phyloP scores from a whole-genome alignment of 2,329 filamentous ascomycete species.

The Talaromyces funiculosus region DNA sequence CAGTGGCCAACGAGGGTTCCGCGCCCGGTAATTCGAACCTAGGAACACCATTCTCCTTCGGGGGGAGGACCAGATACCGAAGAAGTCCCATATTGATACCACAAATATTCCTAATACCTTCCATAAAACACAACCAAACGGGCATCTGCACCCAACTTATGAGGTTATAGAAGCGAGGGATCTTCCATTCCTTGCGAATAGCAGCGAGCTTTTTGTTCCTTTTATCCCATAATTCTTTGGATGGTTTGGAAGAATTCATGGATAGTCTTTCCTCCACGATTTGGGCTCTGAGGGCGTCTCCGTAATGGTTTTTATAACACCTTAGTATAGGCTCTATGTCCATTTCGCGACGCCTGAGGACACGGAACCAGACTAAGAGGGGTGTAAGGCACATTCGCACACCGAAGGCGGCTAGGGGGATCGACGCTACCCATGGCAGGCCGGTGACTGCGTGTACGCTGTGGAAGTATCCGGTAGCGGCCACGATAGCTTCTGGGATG shows the following conservation, averaged over 20 bases:
- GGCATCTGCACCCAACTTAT: conserved; percentile 37
- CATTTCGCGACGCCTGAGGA: conserved; percentile 36
- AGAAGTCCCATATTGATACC: conserved; percentile 39
- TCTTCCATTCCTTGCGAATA: conserved; percentile 31
- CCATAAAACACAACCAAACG: conserved; percentile 44
- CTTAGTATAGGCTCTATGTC: conserved; percentile 39
- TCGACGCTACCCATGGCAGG: conserved; percentile 50
- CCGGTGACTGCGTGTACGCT: conserved; percentile 46
- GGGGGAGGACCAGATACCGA: conserved; percentile 29
- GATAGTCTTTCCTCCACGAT: conserved; percentile 1
- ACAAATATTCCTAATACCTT: conserved; percentile 44
- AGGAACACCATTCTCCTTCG: conserved; percentile 17
- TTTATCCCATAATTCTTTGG: conserved; percentile 20
- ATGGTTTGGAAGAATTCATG: conserved; percentile 16
- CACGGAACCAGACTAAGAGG: conserved; percentile 40
- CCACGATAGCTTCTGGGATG: conserved; percentile 39
- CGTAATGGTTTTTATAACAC: conserved; percentile 29
- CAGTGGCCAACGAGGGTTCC: conserved; percentile 48
- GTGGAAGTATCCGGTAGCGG: conserved; percentile 44
- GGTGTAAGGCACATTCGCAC: conserved; percentile 47
- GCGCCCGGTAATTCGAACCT: conserved; percentile 23
- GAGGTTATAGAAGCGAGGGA: conserved; percentile 16
- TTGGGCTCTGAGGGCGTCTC: conserved; percentile 11
- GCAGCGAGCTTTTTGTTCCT: conserved; percentile 20
- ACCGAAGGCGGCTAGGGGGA: conserved; percentile 51